phyloP scores from a whole-genome alignment of 208 protist species.

The Trypanosoma vivax region DNA sequence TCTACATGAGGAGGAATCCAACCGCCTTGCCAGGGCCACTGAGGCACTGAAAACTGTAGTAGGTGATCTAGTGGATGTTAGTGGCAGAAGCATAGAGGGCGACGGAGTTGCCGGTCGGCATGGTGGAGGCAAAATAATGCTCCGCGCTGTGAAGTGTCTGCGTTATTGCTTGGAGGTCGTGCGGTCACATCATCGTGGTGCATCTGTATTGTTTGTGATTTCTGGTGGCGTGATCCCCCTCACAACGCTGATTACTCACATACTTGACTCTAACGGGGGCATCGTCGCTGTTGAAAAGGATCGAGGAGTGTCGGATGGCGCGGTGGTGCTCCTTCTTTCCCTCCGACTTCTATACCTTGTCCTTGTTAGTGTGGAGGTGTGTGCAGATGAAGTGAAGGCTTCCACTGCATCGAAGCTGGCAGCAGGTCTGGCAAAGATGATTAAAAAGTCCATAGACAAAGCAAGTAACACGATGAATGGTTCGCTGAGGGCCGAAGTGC shows the following conservation, averaged over 20 bases:
- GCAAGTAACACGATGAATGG: neutral
- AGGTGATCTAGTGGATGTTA: neutral
- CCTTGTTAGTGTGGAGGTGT: slow-evolving; percentile 13
- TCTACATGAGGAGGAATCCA: slow-evolving; percentile 4
- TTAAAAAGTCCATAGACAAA: neutral
- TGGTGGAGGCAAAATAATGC: slow-evolving; percentile 2
- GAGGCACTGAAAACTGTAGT: neutral
- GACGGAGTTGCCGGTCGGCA: neutral
- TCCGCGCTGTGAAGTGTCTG: slow-evolving; percentile 1
- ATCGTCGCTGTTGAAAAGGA: neutral
- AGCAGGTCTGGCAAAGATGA: neutral
- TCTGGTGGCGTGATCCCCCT: slow-evolving; percentile 9
- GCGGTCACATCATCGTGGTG: slow-evolving; percentile 17
- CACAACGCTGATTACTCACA: slow-evolving; percentile 2
- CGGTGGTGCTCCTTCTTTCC: slow-evolving; percentile 6
- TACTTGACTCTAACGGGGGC: neutral
- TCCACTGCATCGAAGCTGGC: neutral
- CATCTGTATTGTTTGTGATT: slow-evolving; percentile 22
- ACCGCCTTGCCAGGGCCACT: slow-evolving; percentile 1
- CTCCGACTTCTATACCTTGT: slow-evolving; percentile 14
- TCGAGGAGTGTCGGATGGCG: neutral
- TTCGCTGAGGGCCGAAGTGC: neutral
- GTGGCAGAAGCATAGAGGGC: neutral
- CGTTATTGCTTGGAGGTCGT: slow-evolving; percentile 8
- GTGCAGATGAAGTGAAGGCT: slow-evolving; percentile 2